phyloP scores from a whole-genome alignment of 2,329 filamentous ascomycete genomes.

The Apiospora hydei region DNA sequence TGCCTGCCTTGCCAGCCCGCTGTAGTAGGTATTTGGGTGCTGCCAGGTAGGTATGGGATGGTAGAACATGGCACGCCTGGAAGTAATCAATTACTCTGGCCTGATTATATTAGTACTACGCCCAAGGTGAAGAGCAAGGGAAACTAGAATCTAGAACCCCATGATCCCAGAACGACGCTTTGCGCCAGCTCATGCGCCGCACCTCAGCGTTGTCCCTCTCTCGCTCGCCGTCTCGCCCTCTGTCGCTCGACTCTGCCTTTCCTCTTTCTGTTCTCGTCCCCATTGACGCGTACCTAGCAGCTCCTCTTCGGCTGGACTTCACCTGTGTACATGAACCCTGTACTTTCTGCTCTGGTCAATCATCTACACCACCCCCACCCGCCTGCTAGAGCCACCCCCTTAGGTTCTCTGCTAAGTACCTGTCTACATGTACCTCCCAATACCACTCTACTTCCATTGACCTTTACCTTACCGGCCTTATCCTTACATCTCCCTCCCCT shows the following conservation, averaged over 20 bases:
- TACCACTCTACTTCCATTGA: not conserved
- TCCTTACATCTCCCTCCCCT: conserved; percentile 1
- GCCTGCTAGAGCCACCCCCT: not conserved
- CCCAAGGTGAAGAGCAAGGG: conserved; percentile 8
- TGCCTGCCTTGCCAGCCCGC: not conserved
- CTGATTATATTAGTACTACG: not conserved
- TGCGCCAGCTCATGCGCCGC: conserved; percentile 13
- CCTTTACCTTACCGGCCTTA: conserved; percentile 12
- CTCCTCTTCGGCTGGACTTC: conserved; percentile 21
- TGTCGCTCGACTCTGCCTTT: not conserved
- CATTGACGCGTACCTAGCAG: conserved; percentile 9
- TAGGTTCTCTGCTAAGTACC: conserved; percentile 13
- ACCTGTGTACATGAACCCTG: conserved; percentile 17
- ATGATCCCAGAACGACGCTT: conserved; percentile 7
- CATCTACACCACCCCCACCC: conserved; percentile 8
- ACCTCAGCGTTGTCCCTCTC: not conserved
- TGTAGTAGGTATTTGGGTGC: not conserved
- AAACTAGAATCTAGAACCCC: conserved; percentile 4
- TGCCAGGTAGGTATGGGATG: not conserved
- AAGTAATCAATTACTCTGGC: not conserved
- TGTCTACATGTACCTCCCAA: conserved; percentile 14
- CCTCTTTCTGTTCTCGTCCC: conserved; percentile 10
- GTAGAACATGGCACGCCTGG: not conserved
- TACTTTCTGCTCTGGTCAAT: conserved; percentile 6
- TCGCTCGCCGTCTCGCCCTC: not conserved